A percentile compares a stretch with the other conserved stretches of the same genome.
Evolutionary conservation across 257 asterid genomes (phyloP).

Genomic region (Solanum tarijense): DNA sequence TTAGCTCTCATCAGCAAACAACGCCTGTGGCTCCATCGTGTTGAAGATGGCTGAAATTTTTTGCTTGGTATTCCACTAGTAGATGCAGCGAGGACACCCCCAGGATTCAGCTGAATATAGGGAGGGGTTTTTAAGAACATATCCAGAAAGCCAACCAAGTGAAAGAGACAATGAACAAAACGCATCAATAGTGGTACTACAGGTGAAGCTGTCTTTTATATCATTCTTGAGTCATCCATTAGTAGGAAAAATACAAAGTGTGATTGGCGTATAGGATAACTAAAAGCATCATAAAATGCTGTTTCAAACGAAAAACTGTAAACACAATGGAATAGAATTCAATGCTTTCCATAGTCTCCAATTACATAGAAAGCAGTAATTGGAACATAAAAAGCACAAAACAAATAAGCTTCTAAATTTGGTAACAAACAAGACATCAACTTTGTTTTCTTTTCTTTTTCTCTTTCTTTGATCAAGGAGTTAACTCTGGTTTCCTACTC

Average conservation of each 20-base stretch:
- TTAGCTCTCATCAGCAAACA: constrained; percentile 24
- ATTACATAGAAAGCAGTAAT: background rate
- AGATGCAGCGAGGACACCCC: constrained; percentile 16
- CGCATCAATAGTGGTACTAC: background rate
- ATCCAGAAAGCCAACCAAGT: background rate
- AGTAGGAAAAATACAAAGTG: background rate
- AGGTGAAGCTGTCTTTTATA: background rate
- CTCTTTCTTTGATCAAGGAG: background rate
- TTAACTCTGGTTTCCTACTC: background rate
- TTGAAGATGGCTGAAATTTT: constrained; percentile 4
- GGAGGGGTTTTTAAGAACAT: constrained; percentile 2
- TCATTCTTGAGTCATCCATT: background rate
- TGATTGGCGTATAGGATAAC: background rate
- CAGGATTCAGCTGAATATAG: constrained; percentile 30
- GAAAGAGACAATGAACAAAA: background rate
- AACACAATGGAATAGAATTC: background rate
- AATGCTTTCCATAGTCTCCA: background rate
- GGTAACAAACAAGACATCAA: background rate
- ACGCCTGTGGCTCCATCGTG: constrained; percentile 5
- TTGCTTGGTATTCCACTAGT: constrained; percentile 14
- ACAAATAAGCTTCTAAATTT: background rate
- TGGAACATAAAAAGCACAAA: background rate
- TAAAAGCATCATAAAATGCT: background rate
- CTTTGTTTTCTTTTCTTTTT: background rate
- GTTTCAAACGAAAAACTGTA: background rate